These are phyloP conservation scores for Phytophthora melonis DNA, from an alignment of 352 stramenopile genomes.

Conservation along the genomic window DNA sequence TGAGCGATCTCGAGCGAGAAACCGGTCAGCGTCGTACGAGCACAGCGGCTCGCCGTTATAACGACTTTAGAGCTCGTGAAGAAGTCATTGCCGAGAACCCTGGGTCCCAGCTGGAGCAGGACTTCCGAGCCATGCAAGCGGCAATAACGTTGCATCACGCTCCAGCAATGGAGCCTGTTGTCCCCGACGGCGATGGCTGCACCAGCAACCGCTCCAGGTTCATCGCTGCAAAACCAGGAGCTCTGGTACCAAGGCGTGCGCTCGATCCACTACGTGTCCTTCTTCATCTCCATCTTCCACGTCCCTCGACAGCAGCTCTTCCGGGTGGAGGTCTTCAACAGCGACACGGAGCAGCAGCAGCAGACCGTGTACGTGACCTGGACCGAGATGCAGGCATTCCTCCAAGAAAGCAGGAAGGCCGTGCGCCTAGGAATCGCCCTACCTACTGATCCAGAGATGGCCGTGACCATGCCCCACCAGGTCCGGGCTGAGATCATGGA, in stretches of 20 bases:
- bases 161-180: slow-evolving; percentile 15
- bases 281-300: slow-evolving; percentile 81
- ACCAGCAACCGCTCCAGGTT: slow-evolving; percentile 24
- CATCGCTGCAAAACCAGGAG: slow-evolving; percentile 54
- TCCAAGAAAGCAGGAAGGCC: slow-evolving; percentile 60
- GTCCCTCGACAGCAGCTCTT: slow-evolving; percentile 73
- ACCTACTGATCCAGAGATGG: slow-evolving; percentile 27
- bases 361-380: slow-evolving; percentile 81
- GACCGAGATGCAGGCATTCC: slow-evolving; percentile 64
- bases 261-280: slow-evolving; percentile 64
- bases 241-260: slow-evolving; percentile 81
- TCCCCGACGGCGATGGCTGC: slow-evolving; percentile 16
- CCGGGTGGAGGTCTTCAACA: slow-evolving; percentile 83
- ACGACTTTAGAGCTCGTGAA: slow-evolving; percentile 42
- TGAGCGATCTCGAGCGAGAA: slow-evolving; percentile 77
- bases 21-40: slow-evolving; percentile 66
- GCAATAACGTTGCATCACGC: slow-evolving; percentile 16
- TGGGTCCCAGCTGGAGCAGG: slow-evolving; percentile 55
- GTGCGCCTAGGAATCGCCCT: slow-evolving; percentile 30
- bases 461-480: slow-evolving; percentile 20
- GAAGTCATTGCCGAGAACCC: slow-evolving; percentile 41
- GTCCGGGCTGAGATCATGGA: slow-evolving; percentile 57
- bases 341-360: slow-evolving; percentile 76
- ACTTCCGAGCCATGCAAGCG: slow-evolving; percentile 53
- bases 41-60: slow-evolving; percentile 36